These are phyloP conservation scores for Pichia sp. DNA, from an alignment of 1,139 yeast species.

Conservation along the genomic window DNA sequence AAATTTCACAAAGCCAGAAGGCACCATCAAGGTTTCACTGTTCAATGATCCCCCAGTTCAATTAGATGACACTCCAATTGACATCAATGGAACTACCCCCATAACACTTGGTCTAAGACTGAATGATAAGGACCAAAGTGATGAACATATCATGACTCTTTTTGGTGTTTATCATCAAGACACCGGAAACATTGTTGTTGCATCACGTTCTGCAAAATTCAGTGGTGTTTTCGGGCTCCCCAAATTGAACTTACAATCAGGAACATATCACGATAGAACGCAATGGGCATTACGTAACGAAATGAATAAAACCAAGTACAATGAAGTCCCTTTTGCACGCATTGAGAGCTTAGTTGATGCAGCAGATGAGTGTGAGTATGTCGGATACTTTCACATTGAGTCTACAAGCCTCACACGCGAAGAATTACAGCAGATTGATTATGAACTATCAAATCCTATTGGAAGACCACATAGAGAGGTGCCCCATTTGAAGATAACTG, in stretches of 20 bases:
- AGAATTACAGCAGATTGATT: conserved; percentile 57
- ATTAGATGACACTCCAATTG: conserved; percentile 1
- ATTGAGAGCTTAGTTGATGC: conserved; percentile 33
- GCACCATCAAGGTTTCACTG: conserved; percentile 15
- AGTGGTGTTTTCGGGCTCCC: conserved; percentile 56
- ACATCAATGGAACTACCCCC: conserved; percentile 17
- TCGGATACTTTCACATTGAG: conserved; percentile 60
- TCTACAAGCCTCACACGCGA: conserved; percentile 46
- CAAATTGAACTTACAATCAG: conserved; percentile 40
- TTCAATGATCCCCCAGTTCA: conserved; percentile 8
- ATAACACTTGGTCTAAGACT: conserved; percentile 22
- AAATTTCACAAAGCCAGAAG: conserved; percentile 22
- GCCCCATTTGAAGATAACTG: conserved; percentile 49
- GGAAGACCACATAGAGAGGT: conserved; percentile 65
- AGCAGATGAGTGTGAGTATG: conserved; percentile 60
- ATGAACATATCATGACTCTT: conserved; percentile 40
- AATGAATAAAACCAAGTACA: conserved; percentile 36
- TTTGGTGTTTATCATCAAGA: conserved; percentile 66
- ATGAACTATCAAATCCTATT: conserved; percentile 60
- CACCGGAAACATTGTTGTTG: conserved; percentile 59
- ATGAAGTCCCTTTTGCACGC: conserved; percentile 26
- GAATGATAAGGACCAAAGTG: conserved; percentile 37
- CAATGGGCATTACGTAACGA: conserved; percentile 33
- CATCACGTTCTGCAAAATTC: conserved; percentile 68
- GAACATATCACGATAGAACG: conserved; percentile 36